Base-by-base conservation (phyloP, 2,329 filamentous ascomycete species). In the Nothopassalora personata region DNA sequence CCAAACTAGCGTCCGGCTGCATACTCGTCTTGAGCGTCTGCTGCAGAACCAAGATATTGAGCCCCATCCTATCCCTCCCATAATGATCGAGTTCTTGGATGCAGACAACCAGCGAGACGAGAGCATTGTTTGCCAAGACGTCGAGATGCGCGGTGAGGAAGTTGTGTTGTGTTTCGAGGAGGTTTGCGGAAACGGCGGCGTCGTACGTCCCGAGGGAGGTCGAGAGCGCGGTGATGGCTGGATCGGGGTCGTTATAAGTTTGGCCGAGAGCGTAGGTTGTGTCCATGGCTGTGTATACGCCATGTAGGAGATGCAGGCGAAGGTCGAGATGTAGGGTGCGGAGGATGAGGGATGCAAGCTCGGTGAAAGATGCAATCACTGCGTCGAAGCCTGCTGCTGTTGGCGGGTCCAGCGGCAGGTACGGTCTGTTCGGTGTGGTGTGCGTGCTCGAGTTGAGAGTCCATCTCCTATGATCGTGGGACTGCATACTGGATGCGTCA, bases 31-130 rank as follows among this genome's bases (percentile, higher is more conserved):
- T 96, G 57, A 99, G 84, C 69, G 96, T 97, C 72, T 99, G 94
- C 75, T 97, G 93, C 54, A 99, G 79, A 45, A 99, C 94, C 27
- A 97, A 82, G 52, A 97, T 91, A 72, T 99, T 96, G 69, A 97
- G 84, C 72, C 91, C 88, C 84, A 99, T 91, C 39, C 91, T 84
- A n/a, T 86, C 85, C 60, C 87, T 90, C 46, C 94, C 94, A 67
- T 88, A 84, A 39, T 77, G 78, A 73, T 99, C 97, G 86, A 99
- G 93, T 7, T 88, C 86, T 53, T 86, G 85, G 48, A 93, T 88
- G 70, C 84, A 83, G 1, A 86, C 85, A 63, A 89, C 89, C 60
- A 85, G 79, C 4, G 68, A 64, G 39, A 97, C 85, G 2, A 97
- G 85, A 70, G 88, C 89, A 8, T 81, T 80, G 72, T 95, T 92